Percentiles rank a stretch among this genome's conserved stretches.
Evolutionary conservation across 202 grass and related monocot species (phyloP).

Genomic region (Carex sylvatica): DNA sequence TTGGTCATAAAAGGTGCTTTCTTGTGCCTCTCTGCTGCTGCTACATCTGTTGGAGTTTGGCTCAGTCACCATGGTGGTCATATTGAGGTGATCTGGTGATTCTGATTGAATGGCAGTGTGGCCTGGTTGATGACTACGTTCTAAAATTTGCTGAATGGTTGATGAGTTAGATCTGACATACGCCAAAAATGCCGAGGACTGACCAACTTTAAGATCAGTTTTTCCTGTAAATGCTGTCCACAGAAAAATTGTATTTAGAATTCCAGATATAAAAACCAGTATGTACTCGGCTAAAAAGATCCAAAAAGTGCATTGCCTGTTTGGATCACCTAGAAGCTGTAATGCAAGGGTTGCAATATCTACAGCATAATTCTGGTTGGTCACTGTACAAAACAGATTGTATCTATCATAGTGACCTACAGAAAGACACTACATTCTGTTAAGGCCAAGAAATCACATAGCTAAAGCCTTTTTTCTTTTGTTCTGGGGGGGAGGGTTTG

Average conservation of each 20-base stretch:
- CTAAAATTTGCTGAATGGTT: constrained; percentile 32
- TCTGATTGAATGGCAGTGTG: constrained; percentile 36
- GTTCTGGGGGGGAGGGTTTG: background rate
- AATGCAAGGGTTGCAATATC: background rate
- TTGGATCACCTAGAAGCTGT: background rate
- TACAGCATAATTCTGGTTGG: background rate
- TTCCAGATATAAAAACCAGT: background rate
- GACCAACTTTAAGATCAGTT: constrained; percentile 61
- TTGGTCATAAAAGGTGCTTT: constrained; percentile 23
- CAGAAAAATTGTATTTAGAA: constrained; percentile 8
- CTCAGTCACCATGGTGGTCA: constrained; percentile 30
- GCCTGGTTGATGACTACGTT: constrained; percentile 30
- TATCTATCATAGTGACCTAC: background rate
- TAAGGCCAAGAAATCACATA: background rate
- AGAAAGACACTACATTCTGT: background rate
- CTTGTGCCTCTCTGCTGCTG: constrained; percentile 14
- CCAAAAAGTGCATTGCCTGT: background rate
- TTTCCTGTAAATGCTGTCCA: constrained; percentile 63
- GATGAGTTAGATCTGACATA: constrained; percentile 69
- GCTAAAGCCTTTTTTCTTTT: background rate
- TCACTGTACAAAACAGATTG: background rate
- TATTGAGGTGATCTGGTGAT: constrained; percentile 27
- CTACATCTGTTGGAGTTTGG: constrained; percentile 29
- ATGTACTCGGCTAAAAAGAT: background rate
- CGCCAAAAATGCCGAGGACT: constrained; percentile 87